Base-by-base conservation (phyloP, 495 filamentous ascomycete species). In the Podospora sp. region DNA sequence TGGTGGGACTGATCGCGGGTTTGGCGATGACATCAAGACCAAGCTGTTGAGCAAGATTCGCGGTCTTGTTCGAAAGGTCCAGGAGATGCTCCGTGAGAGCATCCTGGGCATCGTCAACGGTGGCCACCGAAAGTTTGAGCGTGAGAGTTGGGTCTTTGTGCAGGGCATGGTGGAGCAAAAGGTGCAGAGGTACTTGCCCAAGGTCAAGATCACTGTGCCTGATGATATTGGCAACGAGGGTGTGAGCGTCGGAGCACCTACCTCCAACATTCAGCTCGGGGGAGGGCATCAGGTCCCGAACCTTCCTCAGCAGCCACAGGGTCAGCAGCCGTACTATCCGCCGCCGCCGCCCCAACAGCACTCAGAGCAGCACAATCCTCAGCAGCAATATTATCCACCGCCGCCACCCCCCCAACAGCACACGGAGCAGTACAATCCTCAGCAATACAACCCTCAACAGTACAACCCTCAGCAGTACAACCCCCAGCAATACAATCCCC, bases 141-240 rank as follows among this genome's bases (percentile, higher is more conserved):
- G 70, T 14, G 63, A 76, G 56, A 78, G 76, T 57, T 78, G 76
- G 76, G 67, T 73, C 1, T 78, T 78, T 65, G 76, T 78, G 61
- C 76, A 78, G 62, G 73, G 70, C 60, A 75, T 76, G 33, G 76
- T 78, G 25, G 72, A 78, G 68, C 57, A 72, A 14, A 78, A 78
- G 64, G 72, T 78, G 25, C 74, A 78, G 68, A 75, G 65, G 49
- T 78, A 78, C 57, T 66, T 78, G 60, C 76, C 76, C 55, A 75
- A 74, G 65, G 76, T 78, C 22, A 76, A 73, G 62, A 76, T 78
- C 58, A 68, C 71, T 5, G 74, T 78, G 49, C 76, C 76, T 12
- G 76, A 78, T 36, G 76, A 78, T 27, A 76, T 78, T 29, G 72
- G 74, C 21, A 76, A 78, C 26, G 76, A 78, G 46, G 74, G 74